These are phyloP conservation scores for Fusarium floridanum DNA, from an alignment of 2,329 filamentous ascomycete species.

Conservation along the genomic window DNA sequence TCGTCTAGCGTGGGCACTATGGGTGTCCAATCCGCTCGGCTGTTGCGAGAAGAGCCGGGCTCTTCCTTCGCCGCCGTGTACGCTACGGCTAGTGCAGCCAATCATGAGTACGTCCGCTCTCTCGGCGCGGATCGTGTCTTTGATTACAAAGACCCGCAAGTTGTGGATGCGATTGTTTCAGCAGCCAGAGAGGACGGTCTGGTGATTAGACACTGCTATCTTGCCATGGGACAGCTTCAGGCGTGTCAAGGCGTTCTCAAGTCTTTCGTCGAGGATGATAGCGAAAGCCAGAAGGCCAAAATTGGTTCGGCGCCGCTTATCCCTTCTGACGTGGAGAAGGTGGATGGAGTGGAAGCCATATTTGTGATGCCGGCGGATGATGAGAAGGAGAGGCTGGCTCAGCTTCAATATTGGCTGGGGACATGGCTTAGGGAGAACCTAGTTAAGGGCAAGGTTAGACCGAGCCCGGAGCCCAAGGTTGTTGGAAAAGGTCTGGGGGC, in stretches of 20 bases:
- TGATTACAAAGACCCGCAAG: slow-evolving; percentile 53
- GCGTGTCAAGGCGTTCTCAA: slow-evolving; percentile 55
- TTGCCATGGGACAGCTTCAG: slow-evolving; percentile 53
- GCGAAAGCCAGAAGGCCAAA: slow-evolving; percentile 36
- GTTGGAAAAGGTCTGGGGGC: slow-evolving; percentile 52
- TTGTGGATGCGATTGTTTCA: slow-evolving; percentile 50
- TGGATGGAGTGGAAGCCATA: slow-evolving; percentile 53
- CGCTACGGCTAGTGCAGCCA: slow-evolving; percentile 53
- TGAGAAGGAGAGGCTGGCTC: slow-evolving; percentile 50
- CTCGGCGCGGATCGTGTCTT: slow-evolving; percentile 57
- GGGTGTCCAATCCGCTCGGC: slow-evolving; percentile 56
- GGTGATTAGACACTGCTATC: slow-evolving; percentile 56
- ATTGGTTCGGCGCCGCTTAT: slow-evolving; percentile 55
- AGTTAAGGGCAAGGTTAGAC: slow-evolving; percentile 48
- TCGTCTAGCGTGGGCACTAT: slow-evolving; percentile 61
- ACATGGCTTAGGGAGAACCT: slow-evolving; percentile 53
- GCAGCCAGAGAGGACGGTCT: slow-evolving; percentile 54
- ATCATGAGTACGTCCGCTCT: slow-evolving; percentile 51
- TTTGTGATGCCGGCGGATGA: slow-evolving; percentile 54
- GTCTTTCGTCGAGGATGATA: slow-evolving; percentile 42
- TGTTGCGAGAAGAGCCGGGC: slow-evolving; percentile 50
- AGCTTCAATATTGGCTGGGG: slow-evolving; percentile 58
- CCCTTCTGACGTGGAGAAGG: slow-evolving; percentile 45
- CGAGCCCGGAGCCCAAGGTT: slow-evolving; percentile 55
- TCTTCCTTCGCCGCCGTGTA: slow-evolving; percentile 57